A percentile compares a stretch with the other conserved stretches of the same genome.
Evolutionary conservation across 192 early-diverging fungal genomes (phyloP).

Genomic region (Glomus cerebriforme): DNA sequence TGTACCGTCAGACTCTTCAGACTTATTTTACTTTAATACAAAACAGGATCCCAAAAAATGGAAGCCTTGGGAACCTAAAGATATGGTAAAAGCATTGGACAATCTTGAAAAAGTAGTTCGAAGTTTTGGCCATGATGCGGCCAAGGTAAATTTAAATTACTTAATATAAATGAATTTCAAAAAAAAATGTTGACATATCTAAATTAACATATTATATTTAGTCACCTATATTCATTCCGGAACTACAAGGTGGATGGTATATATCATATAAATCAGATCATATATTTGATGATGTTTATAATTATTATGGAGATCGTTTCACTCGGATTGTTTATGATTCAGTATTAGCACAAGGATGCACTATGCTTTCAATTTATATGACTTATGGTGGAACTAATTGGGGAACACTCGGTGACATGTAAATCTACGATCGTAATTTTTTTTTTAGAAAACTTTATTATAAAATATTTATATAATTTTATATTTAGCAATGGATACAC

Average conservation of each 20-base stretch:
- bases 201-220: constrained; percentile 20
- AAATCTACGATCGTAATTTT: constrained; percentile 36
- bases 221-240: constrained; percentile 75
- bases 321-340: constrained; percentile 65
- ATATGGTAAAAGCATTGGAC: constrained; percentile 55
- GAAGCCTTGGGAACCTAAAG: constrained; percentile 58
- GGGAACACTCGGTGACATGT: constrained; percentile 71
- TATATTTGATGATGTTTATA: constrained; percentile 68
- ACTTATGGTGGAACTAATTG: constrained; percentile 80
- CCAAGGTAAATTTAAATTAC: constrained; percentile 40
- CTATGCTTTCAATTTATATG: constrained; percentile 70
- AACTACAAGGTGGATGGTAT: constrained; percentile 82
- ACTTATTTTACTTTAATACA: constrained; percentile 47
- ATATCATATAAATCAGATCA: constrained; percentile 66
- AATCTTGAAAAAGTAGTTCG: constrained; percentile 66
- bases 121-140: constrained; percentile 67
- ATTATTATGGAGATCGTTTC: constrained; percentile 71
- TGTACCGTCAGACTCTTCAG: constrained; percentile 54
- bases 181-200: too few species aligned
- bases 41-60: constrained; percentile 43
- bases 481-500: constrained; percentile 70
- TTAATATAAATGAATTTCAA: too few species aligned
- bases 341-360: constrained; percentile 64
- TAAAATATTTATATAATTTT: background rate
- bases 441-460: background rate